A percentile compares a stretch with the other conserved stretches of the same genome.
Evolutionary conservation across 2,329 filamentous ascomycete genomes (phyloP).

Genomic region (Aspergillus novoparasiticus): DNA sequence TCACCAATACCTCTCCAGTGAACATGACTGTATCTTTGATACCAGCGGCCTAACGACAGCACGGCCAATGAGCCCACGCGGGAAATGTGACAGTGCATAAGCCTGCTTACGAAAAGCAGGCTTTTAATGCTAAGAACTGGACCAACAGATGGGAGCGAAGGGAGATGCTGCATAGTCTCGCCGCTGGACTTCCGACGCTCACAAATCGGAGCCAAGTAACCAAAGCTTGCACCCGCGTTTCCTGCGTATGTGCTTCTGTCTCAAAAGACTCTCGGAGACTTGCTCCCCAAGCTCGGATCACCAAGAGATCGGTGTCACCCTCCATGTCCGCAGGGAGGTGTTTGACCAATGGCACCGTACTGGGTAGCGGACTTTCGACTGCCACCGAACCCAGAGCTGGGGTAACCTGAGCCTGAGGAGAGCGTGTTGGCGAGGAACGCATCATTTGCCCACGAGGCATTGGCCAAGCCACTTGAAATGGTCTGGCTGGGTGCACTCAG

Average conservation of each 20-base stretch:
- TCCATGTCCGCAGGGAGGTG: constrained; percentile 52
- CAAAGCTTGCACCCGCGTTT: not conserved
- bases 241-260: not conserved
- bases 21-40: not conserved
- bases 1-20: not conserved
- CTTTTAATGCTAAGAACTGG: not conserved
- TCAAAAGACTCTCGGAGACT: not conserved
- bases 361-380: constrained; percentile 33
- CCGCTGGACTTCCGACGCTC: not conserved
- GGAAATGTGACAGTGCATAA: not conserved
- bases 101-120: not conserved
- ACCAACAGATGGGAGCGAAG: not conserved
- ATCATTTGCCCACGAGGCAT: constrained; percentile 39
- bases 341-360: constrained; percentile 48
- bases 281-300: not conserved
- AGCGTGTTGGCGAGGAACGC: constrained; percentile 39
- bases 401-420: constrained; percentile 27
- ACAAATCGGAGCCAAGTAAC: not conserved
- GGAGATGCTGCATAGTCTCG: not conserved
- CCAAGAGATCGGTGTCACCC: constrained; percentile 37
- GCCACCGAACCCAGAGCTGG: constrained; percentile 25
- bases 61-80: not conserved
- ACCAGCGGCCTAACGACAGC: not conserved
- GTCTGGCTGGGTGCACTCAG: constrained; percentile 29
- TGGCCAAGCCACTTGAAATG: constrained; percentile 29